Evolutionary conservation across 1,139 yeast genomes (phyloP).

Genomic region (Blastobotrys proliferans): DNA sequence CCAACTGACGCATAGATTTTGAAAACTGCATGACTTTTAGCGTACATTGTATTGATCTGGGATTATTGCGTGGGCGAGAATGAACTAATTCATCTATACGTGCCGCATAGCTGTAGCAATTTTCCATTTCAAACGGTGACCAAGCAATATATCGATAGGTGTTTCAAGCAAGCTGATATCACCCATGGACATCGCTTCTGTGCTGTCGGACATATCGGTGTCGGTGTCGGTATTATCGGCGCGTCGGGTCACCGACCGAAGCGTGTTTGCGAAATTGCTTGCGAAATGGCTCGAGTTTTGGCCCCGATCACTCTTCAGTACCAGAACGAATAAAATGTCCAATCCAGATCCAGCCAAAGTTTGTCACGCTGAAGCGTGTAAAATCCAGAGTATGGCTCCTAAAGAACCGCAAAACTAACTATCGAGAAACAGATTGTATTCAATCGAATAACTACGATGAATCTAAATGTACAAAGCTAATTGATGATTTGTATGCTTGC

Average conservation of each 20-base stretch:
- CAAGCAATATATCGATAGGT: not conserved
- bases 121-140: slow-evolving; percentile 4
- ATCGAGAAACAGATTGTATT: slow-evolving; percentile 43
- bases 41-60: not conserved
- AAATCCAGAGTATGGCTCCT: slow-evolving; percentile 47
- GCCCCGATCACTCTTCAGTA: no score
- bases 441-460: slow-evolving; percentile 54
- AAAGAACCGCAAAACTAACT: slow-evolving; percentile 3
- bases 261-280: no score
- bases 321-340: not conserved
- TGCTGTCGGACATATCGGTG: no score
- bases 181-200: no score
- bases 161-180: not conserved
- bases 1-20: slow-evolving; percentile 1
- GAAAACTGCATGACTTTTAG: not conserved
- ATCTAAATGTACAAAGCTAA: slow-evolving; percentile 54
- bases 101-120: slow-evolving; percentile 11
- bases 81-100: not conserved
- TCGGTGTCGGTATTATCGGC: no score
- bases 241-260: no score
- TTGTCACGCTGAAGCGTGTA: slow-evolving; percentile 62
- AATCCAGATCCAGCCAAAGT: no score
- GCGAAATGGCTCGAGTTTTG: no score
- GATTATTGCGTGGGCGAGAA: slow-evolving; percentile 1
- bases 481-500: slow-evolving; percentile 60